Percentiles rank a stretch among this genome's conserved stretches.
Conservation (phyloP, 352 stramenopile species). For the Thraustochytrium striatum region DNA sequence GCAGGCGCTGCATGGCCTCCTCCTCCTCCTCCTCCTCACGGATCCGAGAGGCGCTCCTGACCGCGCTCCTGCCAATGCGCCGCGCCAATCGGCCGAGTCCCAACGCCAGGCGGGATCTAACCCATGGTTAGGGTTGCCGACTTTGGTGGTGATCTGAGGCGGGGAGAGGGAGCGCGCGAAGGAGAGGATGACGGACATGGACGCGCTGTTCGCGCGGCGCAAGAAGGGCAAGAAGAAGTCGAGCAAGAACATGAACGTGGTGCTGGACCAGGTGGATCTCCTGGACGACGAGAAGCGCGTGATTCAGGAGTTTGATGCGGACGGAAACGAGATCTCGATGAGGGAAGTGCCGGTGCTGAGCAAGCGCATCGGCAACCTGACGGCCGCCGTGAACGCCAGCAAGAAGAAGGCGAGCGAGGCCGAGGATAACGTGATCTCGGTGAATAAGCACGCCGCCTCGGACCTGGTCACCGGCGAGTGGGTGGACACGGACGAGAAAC, state of each 20-base stretch:
- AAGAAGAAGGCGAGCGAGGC: background rate
- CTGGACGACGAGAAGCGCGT: constrained; percentile 11
- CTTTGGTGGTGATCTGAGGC: background rate
- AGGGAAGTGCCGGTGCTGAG: background rate
- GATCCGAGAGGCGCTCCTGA: too few species aligned
- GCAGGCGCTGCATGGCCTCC: constrained; percentile 2
- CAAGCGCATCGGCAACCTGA: constrained; percentile 28
- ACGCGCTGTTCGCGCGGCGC: constrained; percentile 21
- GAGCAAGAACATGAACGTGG: constrained; percentile 7
- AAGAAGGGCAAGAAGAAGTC: constrained; percentile 43
- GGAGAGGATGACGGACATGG: constrained; percentile 33
- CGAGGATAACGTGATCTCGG: background rate
- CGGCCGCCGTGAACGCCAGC: constrained; percentile 17
- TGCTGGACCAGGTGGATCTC: constrained; percentile 26
- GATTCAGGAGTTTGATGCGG: constrained; percentile 18
- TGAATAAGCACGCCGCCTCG: background rate
- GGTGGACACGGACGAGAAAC: background rate
- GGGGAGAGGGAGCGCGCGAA: background rate
- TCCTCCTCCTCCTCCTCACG: background rate
- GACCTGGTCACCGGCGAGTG: constrained; percentile 30
- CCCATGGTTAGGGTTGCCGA: background rate
- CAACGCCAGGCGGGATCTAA: background rate
- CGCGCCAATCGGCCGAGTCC: too few species aligned
- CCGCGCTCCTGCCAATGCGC: too few species aligned
- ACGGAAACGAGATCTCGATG: background rate